Conservation (phyloP, 208 protist genomes). For the Leishmania turanica region DNA sequence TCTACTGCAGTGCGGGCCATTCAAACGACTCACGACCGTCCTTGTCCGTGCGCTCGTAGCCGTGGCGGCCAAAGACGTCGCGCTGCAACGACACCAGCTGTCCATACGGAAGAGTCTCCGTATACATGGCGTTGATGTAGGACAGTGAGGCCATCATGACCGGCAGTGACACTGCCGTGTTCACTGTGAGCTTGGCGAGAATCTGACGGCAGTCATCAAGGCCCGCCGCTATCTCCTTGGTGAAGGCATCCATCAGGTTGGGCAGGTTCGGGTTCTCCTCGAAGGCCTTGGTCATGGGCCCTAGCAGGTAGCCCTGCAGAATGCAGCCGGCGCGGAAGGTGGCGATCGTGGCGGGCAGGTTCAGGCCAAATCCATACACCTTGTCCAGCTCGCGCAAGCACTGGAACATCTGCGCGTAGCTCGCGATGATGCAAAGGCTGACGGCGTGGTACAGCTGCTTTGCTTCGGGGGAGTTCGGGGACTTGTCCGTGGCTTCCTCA, state of each 20-base stretch:
- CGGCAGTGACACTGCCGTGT: slow-evolving; percentile 66
- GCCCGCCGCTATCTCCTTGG: slow-evolving; percentile 76
- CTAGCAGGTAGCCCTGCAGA: slow-evolving; percentile 86
- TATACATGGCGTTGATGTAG: slow-evolving; percentile 91
- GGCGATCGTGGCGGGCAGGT: slow-evolving; percentile 89
- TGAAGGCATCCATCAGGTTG: slow-evolving; percentile 89
- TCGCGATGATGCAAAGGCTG: slow-evolving; percentile 82
- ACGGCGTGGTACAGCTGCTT: slow-evolving; percentile 80
- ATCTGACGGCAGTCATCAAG: slow-evolving; percentile 73
- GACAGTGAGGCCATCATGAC: slow-evolving; percentile 76
- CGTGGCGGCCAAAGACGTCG: slow-evolving; percentile 91
- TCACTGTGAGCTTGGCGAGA: slow-evolving; percentile 49
- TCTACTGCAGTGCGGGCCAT: slow-evolving; percentile 88
- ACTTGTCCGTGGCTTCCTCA: slow-evolving; percentile 44
- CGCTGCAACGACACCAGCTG: slow-evolving; percentile 93
- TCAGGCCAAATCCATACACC: slow-evolving; percentile 86
- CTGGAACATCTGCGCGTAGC: slow-evolving; percentile 95
- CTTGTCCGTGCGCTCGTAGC: slow-evolving; percentile 88
- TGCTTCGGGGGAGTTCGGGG: slow-evolving; percentile 56
- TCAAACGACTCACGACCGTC: slow-evolving; percentile 77
- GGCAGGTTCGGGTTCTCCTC: slow-evolving; percentile 83
- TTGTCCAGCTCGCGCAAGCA: slow-evolving; percentile 90
- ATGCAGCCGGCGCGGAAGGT: slow-evolving; percentile 93
- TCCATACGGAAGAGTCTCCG: slow-evolving; percentile 71
- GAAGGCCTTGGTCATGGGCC: slow-evolving; percentile 90